Evolutionary conservation across 2,329 filamentous ascomycete genomes (phyloP), one percentile per base, ranked within the genome.

Genomic region (Paecilomyces variotii): DNA sequence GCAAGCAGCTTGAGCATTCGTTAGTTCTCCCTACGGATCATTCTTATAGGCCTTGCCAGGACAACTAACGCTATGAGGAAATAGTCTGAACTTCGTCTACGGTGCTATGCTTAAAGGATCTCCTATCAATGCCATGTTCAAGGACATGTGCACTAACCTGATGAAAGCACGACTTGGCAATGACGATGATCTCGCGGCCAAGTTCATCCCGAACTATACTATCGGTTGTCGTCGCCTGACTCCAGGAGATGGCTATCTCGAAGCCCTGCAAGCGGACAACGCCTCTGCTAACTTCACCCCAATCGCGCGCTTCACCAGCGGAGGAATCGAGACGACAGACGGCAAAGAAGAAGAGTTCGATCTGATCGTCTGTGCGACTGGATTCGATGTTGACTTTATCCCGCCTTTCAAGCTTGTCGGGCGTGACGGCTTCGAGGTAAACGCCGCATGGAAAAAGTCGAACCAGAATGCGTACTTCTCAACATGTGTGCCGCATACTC

Each of bases 341-440:
- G 66, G 63, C 0, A 53, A 59, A 4, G 61, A 61, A 11, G 52
- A 65, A 19, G 61, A 70, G 35, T 62, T 70, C 30, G 70, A 73
- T 39, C 52, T 71, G 1, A 67, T 70, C 54, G 59, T 76, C 52
- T 76, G 73, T 60, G 73, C 74, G 6, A 79, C 75, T 0, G 76
- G 76, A 0, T 78, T 76, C 60, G 68, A 78, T 59, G 71, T 73
- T 7, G 68, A 68, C 9, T 76, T 72, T 35, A 63, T 64, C 0
- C 76, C 75, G 2, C 64, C 64, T 5, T 78, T 70, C 59, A 64
- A 69, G 12, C 56, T 76, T 1, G 63, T 72, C 12, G 69, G 78
- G 2, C 63, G 62, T 0, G 57, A 67, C 3, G 65, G 65, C 5
- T 55, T 58, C 7, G 62, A 54, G 4, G 55, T 70, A n/a, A 55